Percentiles rank a stretch among this genome's conserved stretches.
These are phyloP conservation scores for Noccaea bulbosa DNA, from an alignment of 345 rosid species.

Conservation along the genomic window DNA sequence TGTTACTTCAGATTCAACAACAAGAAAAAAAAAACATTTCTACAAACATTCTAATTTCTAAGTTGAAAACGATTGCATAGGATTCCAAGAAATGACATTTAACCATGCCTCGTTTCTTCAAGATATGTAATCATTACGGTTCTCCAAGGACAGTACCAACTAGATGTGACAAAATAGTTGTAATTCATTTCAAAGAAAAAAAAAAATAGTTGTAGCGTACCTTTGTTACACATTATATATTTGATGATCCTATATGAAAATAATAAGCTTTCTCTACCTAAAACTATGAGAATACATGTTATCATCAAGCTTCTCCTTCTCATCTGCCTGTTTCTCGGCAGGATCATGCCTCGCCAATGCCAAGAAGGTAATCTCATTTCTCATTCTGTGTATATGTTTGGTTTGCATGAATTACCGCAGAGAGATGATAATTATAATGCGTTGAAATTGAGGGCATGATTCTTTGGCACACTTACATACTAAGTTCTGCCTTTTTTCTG, in stretches of 20 bases:
- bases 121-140: constrained; percentile 34
- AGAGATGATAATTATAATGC: neutral
- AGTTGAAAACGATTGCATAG: constrained; percentile 29
- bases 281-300: constrained; percentile 26
- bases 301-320: constrained; percentile 27
- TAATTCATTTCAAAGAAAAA: too few species aligned
- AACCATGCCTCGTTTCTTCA: constrained; percentile 30
- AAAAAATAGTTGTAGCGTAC: neutral
- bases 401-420: neutral
- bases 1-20: too few species aligned
- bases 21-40: neutral
- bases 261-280: constrained; percentile 11
- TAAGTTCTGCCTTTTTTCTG: neutral
- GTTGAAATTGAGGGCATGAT: neutral
- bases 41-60: neutral
- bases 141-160: constrained; percentile 35
- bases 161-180: constrained; percentile 34
- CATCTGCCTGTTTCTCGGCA: constrained; percentile 15
- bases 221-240: constrained; percentile 25
- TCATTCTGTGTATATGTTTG: neutral
- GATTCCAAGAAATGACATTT: constrained; percentile 36
- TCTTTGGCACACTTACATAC: constrained; percentile 9
- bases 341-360: constrained; percentile 7
- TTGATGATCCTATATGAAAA: constrained; percentile 16
- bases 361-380: constrained; percentile 31